Evolutionary conservation across 2,329 filamentous ascomycete genomes (phyloP).

Genomic region (Meredithiella fracta): DNA sequence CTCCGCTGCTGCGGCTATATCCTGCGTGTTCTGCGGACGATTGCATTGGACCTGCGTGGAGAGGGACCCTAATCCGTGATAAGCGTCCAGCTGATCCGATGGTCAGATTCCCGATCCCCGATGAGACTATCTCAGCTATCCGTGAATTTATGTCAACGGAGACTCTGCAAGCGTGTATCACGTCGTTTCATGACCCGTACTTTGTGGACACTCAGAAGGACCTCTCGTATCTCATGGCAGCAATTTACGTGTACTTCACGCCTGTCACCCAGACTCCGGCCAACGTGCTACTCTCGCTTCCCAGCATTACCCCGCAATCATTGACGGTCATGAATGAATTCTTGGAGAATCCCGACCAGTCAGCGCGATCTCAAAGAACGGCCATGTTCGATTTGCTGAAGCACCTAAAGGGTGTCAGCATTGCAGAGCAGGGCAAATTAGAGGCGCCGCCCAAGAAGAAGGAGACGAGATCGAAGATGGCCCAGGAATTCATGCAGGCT

Average conservation of each 20-base stretch:
- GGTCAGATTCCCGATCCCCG: constrained; percentile 26
- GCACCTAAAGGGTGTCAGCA: constrained; percentile 74
- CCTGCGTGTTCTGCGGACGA: constrained; percentile 67
- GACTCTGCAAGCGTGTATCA: constrained; percentile 78
- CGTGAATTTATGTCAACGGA: constrained; percentile 81
- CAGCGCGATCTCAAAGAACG: constrained; percentile 61
- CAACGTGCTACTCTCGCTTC: constrained; percentile 61
- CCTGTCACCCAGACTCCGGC: constrained; percentile 52
- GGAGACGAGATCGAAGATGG: constrained; percentile 39
- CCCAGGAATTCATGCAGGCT: constrained; percentile 49
- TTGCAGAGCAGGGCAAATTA: constrained; percentile 85
- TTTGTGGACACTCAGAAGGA: constrained; percentile 95
- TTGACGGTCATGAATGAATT: constrained; percentile 49
- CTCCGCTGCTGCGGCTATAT: constrained; percentile 76
- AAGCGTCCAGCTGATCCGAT: constrained; percentile 23
- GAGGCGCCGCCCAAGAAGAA: constrained; percentile 35
- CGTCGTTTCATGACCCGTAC: constrained; percentile 82
- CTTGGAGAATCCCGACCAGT: constrained; percentile 39
- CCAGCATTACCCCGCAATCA: constrained; percentile 52
- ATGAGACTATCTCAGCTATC: constrained; percentile 46
- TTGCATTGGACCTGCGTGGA: constrained; percentile 57
- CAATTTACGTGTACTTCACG: constrained; percentile 65
- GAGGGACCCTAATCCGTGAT: background rate
- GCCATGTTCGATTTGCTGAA: constrained; percentile 73
- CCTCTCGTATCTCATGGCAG: constrained; percentile 70